Conservation (phyloP, 164 flowering plant species). For the Macadamia integrifolia region DNA sequence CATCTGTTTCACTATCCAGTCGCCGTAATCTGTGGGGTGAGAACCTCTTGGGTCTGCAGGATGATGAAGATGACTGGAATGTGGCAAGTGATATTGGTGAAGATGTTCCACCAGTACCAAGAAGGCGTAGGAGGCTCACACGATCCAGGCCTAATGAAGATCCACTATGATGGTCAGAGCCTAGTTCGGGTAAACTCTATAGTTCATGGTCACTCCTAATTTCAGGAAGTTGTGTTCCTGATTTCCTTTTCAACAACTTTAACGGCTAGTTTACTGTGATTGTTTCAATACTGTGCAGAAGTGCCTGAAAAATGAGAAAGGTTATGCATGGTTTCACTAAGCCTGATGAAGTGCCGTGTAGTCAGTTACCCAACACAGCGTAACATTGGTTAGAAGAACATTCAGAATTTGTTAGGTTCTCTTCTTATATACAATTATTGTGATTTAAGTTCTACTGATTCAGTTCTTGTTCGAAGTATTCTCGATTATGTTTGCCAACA, state of each 20-base stretch:
- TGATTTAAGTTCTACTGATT: too few relatives aligned
- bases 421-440: too few relatives aligned
- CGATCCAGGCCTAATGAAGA: conserved; percentile 54
- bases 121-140: conserved; percentile 57
- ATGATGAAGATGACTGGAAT: conserved; percentile 46
- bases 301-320: conserved; percentile 5
- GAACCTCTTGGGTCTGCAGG: conserved; percentile 67
- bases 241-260: background rate
- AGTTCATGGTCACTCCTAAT: background rate
- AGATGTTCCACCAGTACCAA: conserved; percentile 43
- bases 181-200: conserved; percentile 19
- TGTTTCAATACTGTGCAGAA: conserved; percentile 14
- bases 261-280: conserved; percentile 3
- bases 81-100: conserved; percentile 39
- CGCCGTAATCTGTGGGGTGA: conserved; percentile 81
- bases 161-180: conserved; percentile 27
- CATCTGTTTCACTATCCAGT: conserved; percentile 36
- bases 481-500: too few relatives aligned
- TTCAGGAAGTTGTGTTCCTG: background rate
- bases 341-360: conserved; percentile 9
- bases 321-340: conserved; percentile 5
- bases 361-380: background rate
- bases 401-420: too few relatives aligned
- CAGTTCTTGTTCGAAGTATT: too few relatives aligned
- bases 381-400: too few relatives aligned